phyloP scores from a whole-genome alignment of 306 rosid genomes.

The Cicer chorassanicum region DNA sequence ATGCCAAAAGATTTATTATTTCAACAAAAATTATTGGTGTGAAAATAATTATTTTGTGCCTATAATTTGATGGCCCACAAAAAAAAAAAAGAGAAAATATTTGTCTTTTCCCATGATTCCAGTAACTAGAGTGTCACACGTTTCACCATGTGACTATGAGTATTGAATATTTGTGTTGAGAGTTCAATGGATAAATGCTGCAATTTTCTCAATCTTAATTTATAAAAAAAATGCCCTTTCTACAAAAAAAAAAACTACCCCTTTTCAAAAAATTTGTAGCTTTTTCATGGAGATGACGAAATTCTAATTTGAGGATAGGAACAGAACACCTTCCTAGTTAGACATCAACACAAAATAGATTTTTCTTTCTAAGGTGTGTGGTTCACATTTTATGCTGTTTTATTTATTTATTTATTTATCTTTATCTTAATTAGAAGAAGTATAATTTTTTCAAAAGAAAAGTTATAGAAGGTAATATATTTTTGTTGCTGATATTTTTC shows the following conservation, averaged over 20 bases:
- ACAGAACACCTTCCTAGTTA: neutral
- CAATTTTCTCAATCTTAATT: neutral
- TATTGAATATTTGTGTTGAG: too few relatives aligned
- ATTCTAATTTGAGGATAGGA: neutral
- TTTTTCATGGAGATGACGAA: neutral
- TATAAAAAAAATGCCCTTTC: neutral
- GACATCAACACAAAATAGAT: neutral
- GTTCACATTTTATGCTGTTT: neutral
- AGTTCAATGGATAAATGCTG: neutral
- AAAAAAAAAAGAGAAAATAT: neutral
- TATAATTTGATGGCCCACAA: constrained; percentile 26
- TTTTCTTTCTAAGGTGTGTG: constrained; percentile 27
- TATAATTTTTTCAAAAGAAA: neutral
- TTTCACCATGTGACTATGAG: too few relatives aligned
- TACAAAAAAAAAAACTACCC: neutral
- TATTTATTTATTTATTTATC: neutral
- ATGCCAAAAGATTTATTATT: too few relatives aligned
- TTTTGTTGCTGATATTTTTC: constrained; percentile 9
- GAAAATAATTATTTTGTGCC: neutral
- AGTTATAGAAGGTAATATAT: constrained; percentile 12
- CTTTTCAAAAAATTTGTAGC: neutral
- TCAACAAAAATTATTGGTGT: too few relatives aligned
- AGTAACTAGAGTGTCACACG: too few relatives aligned
- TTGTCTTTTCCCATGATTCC: too few relatives aligned
- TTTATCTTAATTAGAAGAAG: neutral